phyloP scores from a whole-genome alignment of 2,329 filamentous ascomycete species.

The Arthrobotrys entomopaga region DNA sequence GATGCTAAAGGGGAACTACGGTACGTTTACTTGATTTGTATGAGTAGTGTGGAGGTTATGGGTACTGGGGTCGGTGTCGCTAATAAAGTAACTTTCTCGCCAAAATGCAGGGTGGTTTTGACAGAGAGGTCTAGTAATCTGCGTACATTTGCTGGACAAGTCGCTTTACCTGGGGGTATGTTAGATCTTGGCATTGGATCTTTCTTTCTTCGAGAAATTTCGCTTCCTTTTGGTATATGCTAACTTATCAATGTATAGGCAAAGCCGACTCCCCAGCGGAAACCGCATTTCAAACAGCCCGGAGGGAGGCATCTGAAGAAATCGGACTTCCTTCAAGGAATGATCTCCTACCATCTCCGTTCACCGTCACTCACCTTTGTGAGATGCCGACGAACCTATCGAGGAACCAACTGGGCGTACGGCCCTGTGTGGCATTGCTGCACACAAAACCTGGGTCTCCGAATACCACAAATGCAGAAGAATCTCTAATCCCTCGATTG shows the following conservation, averaged over 20 bases:
- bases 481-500: constrained; percentile 78
- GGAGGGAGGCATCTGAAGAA: constrained; percentile 90
- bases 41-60: not conserved
- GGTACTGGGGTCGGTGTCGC: constrained; percentile 2
- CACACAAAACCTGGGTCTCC: constrained; percentile 59
- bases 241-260: constrained; percentile 60
- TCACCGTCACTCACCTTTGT: constrained; percentile 87
- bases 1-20: constrained; percentile 80
- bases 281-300: constrained; percentile 78
- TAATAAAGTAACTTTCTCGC: constrained; percentile 21
- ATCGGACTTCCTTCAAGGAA: constrained; percentile 85
- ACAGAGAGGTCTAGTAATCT: constrained; percentile 74
- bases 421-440: constrained; percentile 81
- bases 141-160: constrained; percentile 81
- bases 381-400: constrained; percentile 80
- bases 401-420: constrained; percentile 77
- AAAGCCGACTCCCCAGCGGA: constrained; percentile 69
- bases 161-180: constrained; percentile 76
- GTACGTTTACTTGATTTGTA: constrained; percentile 13
- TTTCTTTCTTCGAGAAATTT: not conserved
- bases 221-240: not conserved
- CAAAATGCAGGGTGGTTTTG: constrained; percentile 68
- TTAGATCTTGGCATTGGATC: not conserved
- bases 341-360: constrained; percentile 75
- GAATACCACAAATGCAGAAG: constrained; percentile 64